These are phyloP conservation scores for Diversispora epigaea DNA, from an alignment of 192 early-diverging fungal genomes.

Conservation along the genomic window DNA sequence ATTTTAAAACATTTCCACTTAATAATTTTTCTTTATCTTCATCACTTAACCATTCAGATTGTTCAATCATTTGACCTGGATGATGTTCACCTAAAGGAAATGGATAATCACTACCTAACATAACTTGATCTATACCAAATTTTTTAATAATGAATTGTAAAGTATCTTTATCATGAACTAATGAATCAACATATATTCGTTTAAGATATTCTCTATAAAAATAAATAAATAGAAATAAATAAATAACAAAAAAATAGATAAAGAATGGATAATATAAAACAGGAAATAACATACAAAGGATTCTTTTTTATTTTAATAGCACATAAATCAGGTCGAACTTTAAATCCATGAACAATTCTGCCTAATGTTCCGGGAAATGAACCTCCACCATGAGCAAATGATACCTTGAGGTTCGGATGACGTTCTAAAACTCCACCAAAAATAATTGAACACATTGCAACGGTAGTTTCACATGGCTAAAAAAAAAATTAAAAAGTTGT, in stretches of 20 bases:
- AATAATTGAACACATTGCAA: constrained; percentile 63
- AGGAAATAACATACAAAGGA: constrained; percentile 41
- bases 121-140: constrained; percentile 58
- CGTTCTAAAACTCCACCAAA: constrained; percentile 69
- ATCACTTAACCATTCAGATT: constrained; percentile 51
- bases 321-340: constrained; percentile 63
- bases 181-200: constrained; percentile 60
- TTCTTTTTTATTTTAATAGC: constrained; percentile 54
- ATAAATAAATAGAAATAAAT: not conserved
- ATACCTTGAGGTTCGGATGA: constrained; percentile 58
- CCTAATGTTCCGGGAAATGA: constrained; percentile 66
- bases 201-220: constrained; percentile 50
- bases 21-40: constrained; percentile 63
- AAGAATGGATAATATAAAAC: not conserved
- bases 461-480: constrained; percentile 67
- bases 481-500: not conserved
- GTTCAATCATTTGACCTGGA: constrained; percentile 62
- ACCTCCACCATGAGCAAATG: constrained; percentile 68
- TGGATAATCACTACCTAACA: constrained; percentile 62
- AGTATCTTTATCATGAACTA: constrained; percentile 67
- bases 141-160: constrained; percentile 62
- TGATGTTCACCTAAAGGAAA: constrained; percentile 59
- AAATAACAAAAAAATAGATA: not conserved
- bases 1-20: constrained; percentile 56
- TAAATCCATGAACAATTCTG: constrained; percentile 66